Evolutionary conservation across 2,329 filamentous ascomycete species (phyloP).

Genomic region (Byssochlamys sp.): DNA sequence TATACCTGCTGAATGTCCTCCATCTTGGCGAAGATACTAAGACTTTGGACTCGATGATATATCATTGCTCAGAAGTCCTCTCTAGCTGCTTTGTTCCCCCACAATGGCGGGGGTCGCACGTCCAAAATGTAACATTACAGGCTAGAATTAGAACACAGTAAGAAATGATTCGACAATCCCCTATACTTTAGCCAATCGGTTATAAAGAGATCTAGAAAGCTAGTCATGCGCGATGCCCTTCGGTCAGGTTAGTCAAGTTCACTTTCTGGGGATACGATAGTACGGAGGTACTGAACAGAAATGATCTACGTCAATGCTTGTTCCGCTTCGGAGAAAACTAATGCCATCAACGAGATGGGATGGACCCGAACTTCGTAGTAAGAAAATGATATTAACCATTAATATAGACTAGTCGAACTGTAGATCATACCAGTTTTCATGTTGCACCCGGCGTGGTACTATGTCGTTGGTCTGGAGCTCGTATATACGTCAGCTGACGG

Average conservation of each 20-base stretch:
- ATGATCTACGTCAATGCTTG: neutral
- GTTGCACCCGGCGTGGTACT: neutral
- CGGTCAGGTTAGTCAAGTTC: neutral
- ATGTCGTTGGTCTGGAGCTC: neutral
- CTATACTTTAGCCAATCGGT: neutral
- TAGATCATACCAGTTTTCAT: neutral
- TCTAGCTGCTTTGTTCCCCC: neutral
- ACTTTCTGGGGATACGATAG: neutral
- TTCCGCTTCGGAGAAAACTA: neutral
- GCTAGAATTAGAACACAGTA: neutral
- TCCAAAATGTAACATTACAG: neutral
- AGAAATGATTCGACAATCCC: neutral
- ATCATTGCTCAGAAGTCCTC: neutral
- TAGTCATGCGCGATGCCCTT: neutral
- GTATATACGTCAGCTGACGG: neutral
- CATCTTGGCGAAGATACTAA: neutral
- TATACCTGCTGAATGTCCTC: neutral
- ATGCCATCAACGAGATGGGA: neutral
- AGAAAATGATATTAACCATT: neutral
- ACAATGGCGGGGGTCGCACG: neutral
- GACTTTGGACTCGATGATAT: neutral
- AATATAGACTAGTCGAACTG: neutral
- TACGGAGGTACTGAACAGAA: neutral
- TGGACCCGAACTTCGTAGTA: neutral
- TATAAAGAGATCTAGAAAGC: neutral